A percentile compares a stretch with the other conserved stretches of the same genome.
phyloP scores from a whole-genome alignment of 345 rosid genomes.

The Murraya koenigii region DNA sequence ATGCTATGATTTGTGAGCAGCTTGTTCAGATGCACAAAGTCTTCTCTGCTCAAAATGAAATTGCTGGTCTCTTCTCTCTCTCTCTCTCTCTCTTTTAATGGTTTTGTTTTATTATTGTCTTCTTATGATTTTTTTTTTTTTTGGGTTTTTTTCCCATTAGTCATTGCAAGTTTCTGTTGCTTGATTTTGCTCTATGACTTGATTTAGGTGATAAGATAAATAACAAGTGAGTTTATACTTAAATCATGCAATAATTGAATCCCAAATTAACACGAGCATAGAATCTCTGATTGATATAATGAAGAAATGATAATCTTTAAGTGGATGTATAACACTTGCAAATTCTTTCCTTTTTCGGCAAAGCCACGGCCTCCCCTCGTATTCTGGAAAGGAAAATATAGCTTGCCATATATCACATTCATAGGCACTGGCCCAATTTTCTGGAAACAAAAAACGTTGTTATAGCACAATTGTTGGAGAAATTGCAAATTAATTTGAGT shows the following conservation, averaged over 20 bases:
- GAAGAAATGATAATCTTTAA: not conserved
- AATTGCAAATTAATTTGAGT: not conserved
- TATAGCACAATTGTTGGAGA: not conserved
- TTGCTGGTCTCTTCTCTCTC: slow-evolving; percentile 33
- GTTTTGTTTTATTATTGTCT: too few species aligned
- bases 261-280: not conserved
- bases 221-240: not conserved
- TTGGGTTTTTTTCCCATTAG: too few species aligned
- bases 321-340: not conserved
- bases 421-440: not conserved
- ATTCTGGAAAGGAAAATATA: too few species aligned
- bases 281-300: not conserved
- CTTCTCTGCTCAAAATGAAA: slow-evolving; percentile 35
- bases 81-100: too few species aligned
- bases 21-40: slow-evolving; percentile 57
- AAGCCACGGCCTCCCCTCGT: not conserved
- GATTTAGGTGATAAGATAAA: not conserved
- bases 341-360: not conserved
- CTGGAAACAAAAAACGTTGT: not conserved
- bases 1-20: slow-evolving; percentile 49
- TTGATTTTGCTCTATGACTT: not conserved
- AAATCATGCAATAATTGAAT: slow-evolving; percentile 5
- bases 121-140: too few species aligned
- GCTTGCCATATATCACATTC: too few species aligned
- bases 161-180: not conserved